These are phyloP conservation scores for Lumnitzera racemosa DNA, from an alignment of 345 rosid genomes.

Conservation along the genomic window DNA sequence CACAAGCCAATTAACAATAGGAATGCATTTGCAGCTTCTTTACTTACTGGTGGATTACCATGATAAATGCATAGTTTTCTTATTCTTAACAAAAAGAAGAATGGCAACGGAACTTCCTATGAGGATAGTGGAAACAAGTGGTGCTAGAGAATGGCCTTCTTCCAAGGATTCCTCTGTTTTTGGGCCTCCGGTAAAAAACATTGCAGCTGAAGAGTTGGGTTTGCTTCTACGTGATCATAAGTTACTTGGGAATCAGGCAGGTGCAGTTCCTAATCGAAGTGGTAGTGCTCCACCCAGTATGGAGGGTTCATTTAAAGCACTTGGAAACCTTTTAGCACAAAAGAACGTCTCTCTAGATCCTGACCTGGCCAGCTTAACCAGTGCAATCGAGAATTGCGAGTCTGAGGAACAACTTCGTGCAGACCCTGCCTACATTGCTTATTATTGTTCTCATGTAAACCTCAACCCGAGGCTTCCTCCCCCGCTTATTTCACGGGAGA, in stretches of 20 bases:
- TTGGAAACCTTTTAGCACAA: constrained; percentile 62
- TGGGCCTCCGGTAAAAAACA: constrained; percentile 43
- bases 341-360: constrained; percentile 35
- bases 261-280: constrained; percentile 63
- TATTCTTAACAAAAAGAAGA: constrained; percentile 4
- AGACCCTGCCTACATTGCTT: constrained; percentile 74
- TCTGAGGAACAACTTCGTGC: constrained; percentile 75
- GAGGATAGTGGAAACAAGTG: constrained; percentile 64
- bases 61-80: not conserved
- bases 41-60: no score
- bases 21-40: no score
- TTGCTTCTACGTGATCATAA: constrained; percentile 59
- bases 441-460: constrained; percentile 74
- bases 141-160: constrained; percentile 47
- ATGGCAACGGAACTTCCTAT: constrained; percentile 89
- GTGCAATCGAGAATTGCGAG: constrained; percentile 40
- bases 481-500: constrained; percentile 79
- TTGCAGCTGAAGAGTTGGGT: constrained; percentile 73
- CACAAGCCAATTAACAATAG: no score
- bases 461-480: constrained; percentile 92
- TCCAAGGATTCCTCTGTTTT: constrained; percentile 43
- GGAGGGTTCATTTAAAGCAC: constrained; percentile 90
- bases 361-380: constrained; percentile 52
- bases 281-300: constrained; percentile 97
- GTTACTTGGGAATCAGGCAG: constrained; percentile 34